Percentiles rank a stretch among this genome's conserved stretches.
Conservation (phyloP, 345 rosid species). For the Raphanus sativus region DNA sequence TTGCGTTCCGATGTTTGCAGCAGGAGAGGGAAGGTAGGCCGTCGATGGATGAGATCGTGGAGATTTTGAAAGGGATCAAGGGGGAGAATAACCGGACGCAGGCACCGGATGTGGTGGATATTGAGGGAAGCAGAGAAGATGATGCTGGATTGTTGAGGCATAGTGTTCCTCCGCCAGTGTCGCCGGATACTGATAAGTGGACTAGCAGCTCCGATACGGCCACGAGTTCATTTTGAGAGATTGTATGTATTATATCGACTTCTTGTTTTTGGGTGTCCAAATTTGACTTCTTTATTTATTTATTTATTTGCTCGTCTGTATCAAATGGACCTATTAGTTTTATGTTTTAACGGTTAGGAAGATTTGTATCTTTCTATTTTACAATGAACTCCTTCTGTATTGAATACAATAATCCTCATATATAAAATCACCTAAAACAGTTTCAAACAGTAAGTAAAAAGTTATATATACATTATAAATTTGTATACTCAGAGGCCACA, state of each 20-base stretch:
- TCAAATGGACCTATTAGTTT: not conserved
- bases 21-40: conserved; percentile 80
- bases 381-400: not conserved
- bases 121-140: conserved; percentile 36
- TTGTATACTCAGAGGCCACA: not conserved
- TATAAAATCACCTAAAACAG: not conserved
- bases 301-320: not conserved
- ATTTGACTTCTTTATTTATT: not conserved
- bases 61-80: conserved; percentile 50
- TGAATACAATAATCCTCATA: not conserved
- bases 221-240: conserved; percentile 22
- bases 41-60: conserved; percentile 66
- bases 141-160: conserved; percentile 54
- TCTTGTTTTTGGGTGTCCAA: not conserved
- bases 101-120: conserved; percentile 47
- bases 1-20: conserved; percentile 81
- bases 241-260: not conserved
- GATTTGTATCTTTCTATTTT: not conserved
- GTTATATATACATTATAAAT: no score
- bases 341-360: not conserved
- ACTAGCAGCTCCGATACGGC: conserved; percentile 47
- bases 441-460: not conserved
- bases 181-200: conserved; percentile 56
- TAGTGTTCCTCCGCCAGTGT: conserved; percentile 50
- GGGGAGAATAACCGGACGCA: conserved; percentile 18